Conservation (phyloP, 805 yeast species). For the Wickerhamomyces alni region DNA sequence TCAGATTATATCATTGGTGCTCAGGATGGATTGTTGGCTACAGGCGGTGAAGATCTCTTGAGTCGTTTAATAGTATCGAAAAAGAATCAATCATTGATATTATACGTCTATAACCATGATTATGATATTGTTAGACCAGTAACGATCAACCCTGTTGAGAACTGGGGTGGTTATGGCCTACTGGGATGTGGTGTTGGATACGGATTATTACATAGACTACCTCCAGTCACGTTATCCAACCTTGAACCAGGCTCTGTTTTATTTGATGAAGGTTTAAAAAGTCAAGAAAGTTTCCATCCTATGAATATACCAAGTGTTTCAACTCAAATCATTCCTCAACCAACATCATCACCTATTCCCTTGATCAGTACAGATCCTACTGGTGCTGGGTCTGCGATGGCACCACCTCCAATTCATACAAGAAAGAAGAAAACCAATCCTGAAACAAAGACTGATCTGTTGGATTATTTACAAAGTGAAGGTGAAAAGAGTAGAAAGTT, state of each 20-base stretch:
- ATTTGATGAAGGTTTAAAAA: constrained; percentile 27
- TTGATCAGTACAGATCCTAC: neutral
- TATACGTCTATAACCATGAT: constrained; percentile 84
- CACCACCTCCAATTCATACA: constrained; percentile 21
- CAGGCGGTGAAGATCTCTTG: constrained; percentile 81
- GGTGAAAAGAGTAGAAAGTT: constrained; percentile 32
- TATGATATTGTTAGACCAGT: constrained; percentile 84
- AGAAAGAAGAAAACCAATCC: constrained; percentile 20
- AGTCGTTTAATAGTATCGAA: constrained; percentile 58
- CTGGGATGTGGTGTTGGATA: constrained; percentile 95
- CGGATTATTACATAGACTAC: constrained; percentile 76
- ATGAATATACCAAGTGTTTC: neutral
- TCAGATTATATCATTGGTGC: constrained; percentile 87
- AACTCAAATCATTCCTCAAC: constrained; percentile 1
- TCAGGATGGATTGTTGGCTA: constrained; percentile 75
- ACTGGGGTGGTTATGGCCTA: constrained; percentile 80
- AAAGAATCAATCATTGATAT: constrained; percentile 37
- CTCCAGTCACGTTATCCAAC: constrained; percentile 54
- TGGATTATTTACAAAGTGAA: constrained; percentile 36
- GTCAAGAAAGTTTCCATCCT: constrained; percentile 9
- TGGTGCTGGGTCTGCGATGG: constrained; percentile 1
- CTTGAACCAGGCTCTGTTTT: constrained; percentile 31
- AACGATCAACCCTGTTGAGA: constrained; percentile 62
- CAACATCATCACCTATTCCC: neutral
- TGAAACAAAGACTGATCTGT: constrained; percentile 22